Evolutionary conservation across 2,329 filamentous ascomycete species (phyloP), one percentile per base, ranked within the genome.

Genomic region (Pestalotiopsis sp.): DNA sequence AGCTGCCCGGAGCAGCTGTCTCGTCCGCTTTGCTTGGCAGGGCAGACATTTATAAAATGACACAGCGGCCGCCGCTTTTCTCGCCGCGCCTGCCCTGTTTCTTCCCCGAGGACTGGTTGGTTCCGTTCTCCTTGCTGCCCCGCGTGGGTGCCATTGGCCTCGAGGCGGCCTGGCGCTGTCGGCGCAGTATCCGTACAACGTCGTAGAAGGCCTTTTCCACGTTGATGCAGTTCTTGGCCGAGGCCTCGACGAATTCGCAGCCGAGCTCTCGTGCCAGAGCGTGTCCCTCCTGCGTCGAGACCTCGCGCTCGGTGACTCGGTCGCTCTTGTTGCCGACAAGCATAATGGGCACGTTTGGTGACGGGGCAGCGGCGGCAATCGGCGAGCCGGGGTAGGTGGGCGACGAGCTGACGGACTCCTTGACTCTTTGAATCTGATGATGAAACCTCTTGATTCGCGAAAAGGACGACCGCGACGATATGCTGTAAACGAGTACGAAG

Each of bases 161-260:
- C 62, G 82, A 75, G 11, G 82, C 80, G 68, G 84, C 82, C 74
- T 93, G 90, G 75, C 93, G 88, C 81, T 97, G 94, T 74, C 92
- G 89, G 73, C 96, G 91, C 72, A 99, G 84, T 79, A 96, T 93
- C 73, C 96, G 86, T 66, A 98, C 96, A 7, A 99, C 96, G 77
- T 99, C 96, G 81, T 97, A 98, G 78, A 99, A 98, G 39, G 94
- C 95, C 85, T 97, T 98, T 81, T 97, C 96, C 66, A 98, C 95
- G 76, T 98, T 98, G 84, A 98, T 94, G 82, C 94, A 97, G 79
- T 97, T 98, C 84, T 98, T 98, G 44, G 95, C 95, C 6, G 94
- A 98, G 1, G 95, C 94, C 81, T 98, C 95, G 74, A 98, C 94
- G 75, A 98, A 98, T 74, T 98, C 94, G 82, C 96, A 98, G 70